Evolutionary conservation across 306 rosid genomes (phyloP).

Genomic region (Fagus crenata): DNA sequence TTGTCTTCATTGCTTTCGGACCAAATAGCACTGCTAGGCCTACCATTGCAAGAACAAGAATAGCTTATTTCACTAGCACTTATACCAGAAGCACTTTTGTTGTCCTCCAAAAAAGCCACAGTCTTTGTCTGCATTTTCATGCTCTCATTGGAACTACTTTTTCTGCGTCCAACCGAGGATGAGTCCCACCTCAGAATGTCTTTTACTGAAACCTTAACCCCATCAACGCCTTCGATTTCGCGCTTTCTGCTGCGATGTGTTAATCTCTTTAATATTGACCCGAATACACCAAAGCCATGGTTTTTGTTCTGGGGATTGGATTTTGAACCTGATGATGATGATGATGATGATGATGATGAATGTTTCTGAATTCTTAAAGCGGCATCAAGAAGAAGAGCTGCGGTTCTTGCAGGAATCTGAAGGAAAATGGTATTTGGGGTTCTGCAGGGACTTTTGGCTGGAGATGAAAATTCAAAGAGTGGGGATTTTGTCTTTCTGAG

Average conservation of each 20-base stretch:
- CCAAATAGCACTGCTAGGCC: constrained; percentile 62
- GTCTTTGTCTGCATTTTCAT: constrained; percentile 1
- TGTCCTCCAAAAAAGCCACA: constrained; percentile 13
- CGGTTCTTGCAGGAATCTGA: constrained; percentile 70
- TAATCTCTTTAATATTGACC: constrained; percentile 65
- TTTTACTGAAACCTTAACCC: constrained; percentile 35
- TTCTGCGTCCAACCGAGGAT: constrained; percentile 27
- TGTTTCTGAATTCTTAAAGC: constrained; percentile 76
- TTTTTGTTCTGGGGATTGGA: constrained; percentile 38
- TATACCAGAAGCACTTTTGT: constrained; percentile 10
- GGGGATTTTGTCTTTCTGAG: constrained; percentile 71
- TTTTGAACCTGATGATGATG: constrained; percentile 26
- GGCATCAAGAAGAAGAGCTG: constrained; percentile 77
- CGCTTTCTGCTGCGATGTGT: constrained; percentile 35
- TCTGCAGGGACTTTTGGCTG: constrained; percentile 44
- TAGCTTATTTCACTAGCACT: constrained; percentile 21
- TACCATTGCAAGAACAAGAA: constrained; percentile 40
- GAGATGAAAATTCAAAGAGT: constrained; percentile 57
- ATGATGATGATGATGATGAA: constrained; percentile 17
- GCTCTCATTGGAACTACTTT: constrained; percentile 4
- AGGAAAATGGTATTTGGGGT: constrained; percentile 64
- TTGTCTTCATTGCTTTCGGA: constrained; percentile 60
- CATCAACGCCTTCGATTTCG: constrained; percentile 24
- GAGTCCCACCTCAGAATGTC: constrained; percentile 48
- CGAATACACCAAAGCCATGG: constrained; percentile 51